Evolutionary conservation across 2,329 filamentous ascomycete genomes (phyloP).

Genomic region (Diaporthe velutina): DNA sequence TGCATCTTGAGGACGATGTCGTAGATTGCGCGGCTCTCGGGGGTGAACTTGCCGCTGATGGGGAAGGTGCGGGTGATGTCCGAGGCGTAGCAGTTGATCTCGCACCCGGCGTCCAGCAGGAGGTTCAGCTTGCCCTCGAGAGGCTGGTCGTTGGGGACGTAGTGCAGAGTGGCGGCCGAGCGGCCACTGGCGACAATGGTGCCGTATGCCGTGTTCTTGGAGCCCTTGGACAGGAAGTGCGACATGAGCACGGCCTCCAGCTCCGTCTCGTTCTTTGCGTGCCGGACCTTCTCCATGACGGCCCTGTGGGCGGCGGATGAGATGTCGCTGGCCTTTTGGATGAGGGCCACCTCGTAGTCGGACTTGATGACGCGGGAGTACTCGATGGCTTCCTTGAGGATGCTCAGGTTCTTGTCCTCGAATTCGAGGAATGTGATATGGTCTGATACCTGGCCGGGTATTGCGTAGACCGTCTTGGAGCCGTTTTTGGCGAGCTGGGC

Average conservation of each 20-base stretch:
- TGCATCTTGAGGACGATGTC: slow-evolving; percentile 91
- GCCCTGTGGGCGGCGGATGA: slow-evolving; percentile 76
- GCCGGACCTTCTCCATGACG: slow-evolving; percentile 71
- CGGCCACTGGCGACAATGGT: slow-evolving; percentile 86
- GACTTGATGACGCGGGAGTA: slow-evolving; percentile 79
- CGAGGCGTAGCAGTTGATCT: slow-evolving; percentile 80
- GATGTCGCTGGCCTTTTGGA: slow-evolving; percentile 78
- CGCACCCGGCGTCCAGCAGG: slow-evolving; percentile 85
- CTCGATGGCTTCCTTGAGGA: slow-evolving; percentile 75
- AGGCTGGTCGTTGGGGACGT: slow-evolving; percentile 82
- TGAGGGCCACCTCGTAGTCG: slow-evolving; percentile 79
- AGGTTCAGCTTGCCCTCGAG: slow-evolving; percentile 81
- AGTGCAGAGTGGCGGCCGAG: slow-evolving; percentile 88
- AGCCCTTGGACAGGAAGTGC: slow-evolving; percentile 79
- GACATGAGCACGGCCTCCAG: slow-evolving; percentile 86
- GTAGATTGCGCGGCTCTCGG: slow-evolving; percentile 81
- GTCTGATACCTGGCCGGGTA: slow-evolving; percentile 82
- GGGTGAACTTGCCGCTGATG: slow-evolving; percentile 77
- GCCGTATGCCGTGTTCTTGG: slow-evolving; percentile 87
- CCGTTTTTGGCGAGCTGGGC: slow-evolving; percentile 61
- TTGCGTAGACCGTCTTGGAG: slow-evolving; percentile 75
- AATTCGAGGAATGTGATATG: slow-evolving; percentile 79
- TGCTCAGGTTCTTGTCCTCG: slow-evolving; percentile 69
- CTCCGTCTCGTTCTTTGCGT: slow-evolving; percentile 82
- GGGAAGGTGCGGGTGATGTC: slow-evolving; percentile 78